phyloP scores from a whole-genome alignment of 768 basidiomycete genomes.

The Boletus vinaceobasis region DNA sequence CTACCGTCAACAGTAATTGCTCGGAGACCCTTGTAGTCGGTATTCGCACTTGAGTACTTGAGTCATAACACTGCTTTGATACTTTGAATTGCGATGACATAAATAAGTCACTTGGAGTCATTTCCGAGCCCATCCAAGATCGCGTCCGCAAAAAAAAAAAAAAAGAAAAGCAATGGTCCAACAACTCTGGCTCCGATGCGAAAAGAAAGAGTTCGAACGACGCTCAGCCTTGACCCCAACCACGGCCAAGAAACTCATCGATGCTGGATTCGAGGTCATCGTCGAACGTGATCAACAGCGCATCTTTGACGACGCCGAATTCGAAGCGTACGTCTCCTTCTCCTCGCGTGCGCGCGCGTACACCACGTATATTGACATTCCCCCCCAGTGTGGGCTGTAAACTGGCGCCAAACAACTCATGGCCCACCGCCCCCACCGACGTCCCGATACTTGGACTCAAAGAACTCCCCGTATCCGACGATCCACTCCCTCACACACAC shows the following conservation, averaged over 20 bases:
- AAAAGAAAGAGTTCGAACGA: conserved; percentile 92
- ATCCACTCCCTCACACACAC: conserved; percentile 88
- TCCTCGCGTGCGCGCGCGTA: neutral
- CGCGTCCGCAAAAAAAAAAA: neutral
- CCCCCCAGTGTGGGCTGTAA: conserved; percentile 77
- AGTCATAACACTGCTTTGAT: too few species aligned
- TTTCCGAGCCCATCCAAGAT: neutral
- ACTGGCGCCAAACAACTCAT: conserved; percentile 83
- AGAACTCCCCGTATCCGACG: conserved; percentile 82
- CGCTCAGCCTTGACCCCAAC: conserved; percentile 92
- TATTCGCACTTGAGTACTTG: too few species aligned
- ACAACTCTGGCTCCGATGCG: conserved; percentile 92
- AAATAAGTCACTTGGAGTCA: neutral
- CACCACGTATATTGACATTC: neutral
- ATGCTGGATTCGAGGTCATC: conserved; percentile 83
- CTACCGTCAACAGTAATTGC: too few species aligned
- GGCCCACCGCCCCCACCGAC: conserved; percentile 74
- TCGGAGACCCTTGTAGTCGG: too few species aligned
- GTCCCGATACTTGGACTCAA: conserved; percentile 92
- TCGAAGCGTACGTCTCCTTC: conserved; percentile 68
- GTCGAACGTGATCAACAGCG: conserved; percentile 94
- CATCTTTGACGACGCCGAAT: conserved; percentile 92
- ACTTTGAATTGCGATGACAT: neutral
- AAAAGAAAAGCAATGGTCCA: conserved; percentile 19
- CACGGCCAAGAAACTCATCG: conserved; percentile 83